A percentile compares a stretch with the other conserved stretches of the same genome.
These are phyloP conservation scores for Penicillium hordei DNA, from an alignment of 2,329 filamentous ascomycete genomes.

Conservation along the genomic window DNA sequence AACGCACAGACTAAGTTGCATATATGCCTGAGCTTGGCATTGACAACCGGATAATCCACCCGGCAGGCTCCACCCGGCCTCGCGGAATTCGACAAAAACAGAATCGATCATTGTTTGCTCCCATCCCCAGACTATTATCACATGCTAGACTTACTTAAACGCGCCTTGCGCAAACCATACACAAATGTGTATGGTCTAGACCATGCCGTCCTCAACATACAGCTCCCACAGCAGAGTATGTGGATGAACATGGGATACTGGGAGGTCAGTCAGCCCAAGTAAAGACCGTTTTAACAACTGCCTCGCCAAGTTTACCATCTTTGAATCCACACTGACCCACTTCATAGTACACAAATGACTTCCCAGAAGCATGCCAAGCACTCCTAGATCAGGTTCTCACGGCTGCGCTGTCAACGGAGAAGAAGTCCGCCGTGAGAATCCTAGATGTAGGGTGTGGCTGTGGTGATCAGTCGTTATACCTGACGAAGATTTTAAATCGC, in stretches of 20 bases:
- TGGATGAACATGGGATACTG: conserved; percentile 67
- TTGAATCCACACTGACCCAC: background rate
- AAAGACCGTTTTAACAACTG: background rate
- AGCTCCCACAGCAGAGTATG: conserved; percentile 51
- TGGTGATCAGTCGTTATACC: conserved; percentile 56
- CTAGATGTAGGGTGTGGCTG: conserved; percentile 61
- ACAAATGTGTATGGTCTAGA: conserved; percentile 51
- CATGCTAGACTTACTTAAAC: conserved; percentile 12
- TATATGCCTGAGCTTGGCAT: background rate
- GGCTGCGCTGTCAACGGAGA: conserved; percentile 41
- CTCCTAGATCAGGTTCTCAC: conserved; percentile 52
- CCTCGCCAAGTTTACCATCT: background rate
- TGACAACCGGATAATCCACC: background rate
- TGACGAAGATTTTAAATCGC: conserved; percentile 36
- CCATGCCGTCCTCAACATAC: conserved; percentile 57
- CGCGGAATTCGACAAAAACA: background rate
- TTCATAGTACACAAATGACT: conserved; percentile 34
- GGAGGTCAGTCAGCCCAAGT: conserved; percentile 39
- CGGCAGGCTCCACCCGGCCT: background rate
- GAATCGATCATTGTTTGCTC: background rate
- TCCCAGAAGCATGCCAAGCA: conserved; percentile 51
- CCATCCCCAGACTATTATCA: background rate
- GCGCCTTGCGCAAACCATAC: conserved; percentile 10
- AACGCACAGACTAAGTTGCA: too few species aligned
- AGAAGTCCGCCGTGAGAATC: conserved; percentile 13